Percentiles rank a stretch among this genome's conserved stretches.
Evolutionary conservation across 2,329 filamentous ascomycete genomes (phyloP).

Genomic region (Fusarium virguliforme): DNA sequence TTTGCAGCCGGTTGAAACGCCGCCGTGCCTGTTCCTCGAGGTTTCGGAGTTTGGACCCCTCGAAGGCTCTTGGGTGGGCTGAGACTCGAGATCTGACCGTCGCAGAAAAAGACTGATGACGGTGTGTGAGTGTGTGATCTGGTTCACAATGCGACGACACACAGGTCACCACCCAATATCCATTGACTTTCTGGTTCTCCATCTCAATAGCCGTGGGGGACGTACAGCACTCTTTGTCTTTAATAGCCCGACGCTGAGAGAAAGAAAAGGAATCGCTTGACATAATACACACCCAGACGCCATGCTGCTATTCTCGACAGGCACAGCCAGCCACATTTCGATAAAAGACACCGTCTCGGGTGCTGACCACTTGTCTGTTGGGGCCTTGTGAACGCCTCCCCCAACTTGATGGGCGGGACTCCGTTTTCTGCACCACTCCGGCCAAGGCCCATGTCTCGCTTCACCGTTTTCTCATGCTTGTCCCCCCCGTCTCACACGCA

Average conservation of each 20-base stretch:
- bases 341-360: slow-evolving; percentile 26
- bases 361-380: slow-evolving; percentile 19
- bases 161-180: background rate
- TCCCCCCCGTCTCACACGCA: slow-evolving; percentile 8
- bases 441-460: slow-evolving; percentile 6
- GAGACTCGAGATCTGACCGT: slow-evolving; percentile 22
- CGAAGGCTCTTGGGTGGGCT: background rate
- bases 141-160: slow-evolving; percentile 8
- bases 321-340: slow-evolving; percentile 41
- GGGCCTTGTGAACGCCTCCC: slow-evolving; percentile 20
- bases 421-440: slow-evolving; percentile 5
- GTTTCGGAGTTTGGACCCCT: slow-evolving; percentile 17
- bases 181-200: background rate
- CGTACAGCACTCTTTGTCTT: background rate
- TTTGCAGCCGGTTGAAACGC: slow-evolving; percentile 18
- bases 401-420: slow-evolving; percentile 1
- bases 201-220: background rate
- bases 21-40: slow-evolving; percentile 12
- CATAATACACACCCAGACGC: slow-evolving; percentile 6
- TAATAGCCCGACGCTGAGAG: background rate
- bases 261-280: slow-evolving; percentile 11
- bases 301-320: slow-evolving; percentile 36
- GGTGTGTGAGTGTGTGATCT: background rate
- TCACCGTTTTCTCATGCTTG: slow-evolving; percentile 12
- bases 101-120: background rate